Conservation (phyloP, 2,329 filamentous ascomycete species). For the Trichoderma citrinoviride region DNA sequence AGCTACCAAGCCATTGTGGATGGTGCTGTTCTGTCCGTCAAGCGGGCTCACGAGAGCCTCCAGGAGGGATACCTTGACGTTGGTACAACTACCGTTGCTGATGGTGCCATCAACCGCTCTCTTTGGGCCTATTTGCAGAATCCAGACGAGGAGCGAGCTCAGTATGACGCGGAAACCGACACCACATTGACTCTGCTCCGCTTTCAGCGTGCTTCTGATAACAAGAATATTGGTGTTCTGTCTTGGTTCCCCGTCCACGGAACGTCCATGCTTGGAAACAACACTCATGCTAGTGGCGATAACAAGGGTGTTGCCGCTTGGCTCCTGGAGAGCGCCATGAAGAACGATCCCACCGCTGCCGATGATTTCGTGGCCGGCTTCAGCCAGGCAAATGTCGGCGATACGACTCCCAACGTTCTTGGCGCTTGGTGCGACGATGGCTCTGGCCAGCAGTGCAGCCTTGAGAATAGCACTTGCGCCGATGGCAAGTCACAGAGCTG, state of each 20-base stretch:
- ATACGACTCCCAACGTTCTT: constrained; percentile 83
- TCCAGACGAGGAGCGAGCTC: constrained; percentile 68
- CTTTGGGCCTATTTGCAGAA: constrained; percentile 86
- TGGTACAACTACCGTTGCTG: constrained; percentile 65
- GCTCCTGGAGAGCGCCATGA: constrained; percentile 71
- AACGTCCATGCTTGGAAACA: constrained; percentile 87
- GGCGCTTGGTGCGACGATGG: constrained; percentile 90
- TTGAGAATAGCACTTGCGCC: constrained; percentile 79
- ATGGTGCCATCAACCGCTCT: constrained; percentile 87
- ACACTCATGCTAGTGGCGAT: constrained; percentile 87
- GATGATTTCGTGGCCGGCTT: constrained; percentile 83
- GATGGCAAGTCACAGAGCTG: constrained; percentile 68
- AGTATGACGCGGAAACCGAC: constrained; percentile 58
- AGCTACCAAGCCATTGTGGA: constrained; percentile 88
- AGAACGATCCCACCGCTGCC: constrained; percentile 52
- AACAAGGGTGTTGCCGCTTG: constrained; percentile 93
- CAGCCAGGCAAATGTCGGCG: constrained; percentile 86
- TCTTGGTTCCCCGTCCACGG: constrained; percentile 94
- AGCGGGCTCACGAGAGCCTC: constrained; percentile 63
- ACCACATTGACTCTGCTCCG: constrained; percentile 71
- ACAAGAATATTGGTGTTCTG: constrained; percentile 74
- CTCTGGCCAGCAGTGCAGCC: constrained; percentile 66
- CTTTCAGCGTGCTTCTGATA: constrained; percentile 71
- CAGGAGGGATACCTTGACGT: constrained; percentile 67
- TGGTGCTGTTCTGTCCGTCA: constrained; percentile 77